Evolutionary conservation across 352 stramenopile genomes (phyloP).

Genomic region (Phytopythium cucurbitacearum): DNA sequence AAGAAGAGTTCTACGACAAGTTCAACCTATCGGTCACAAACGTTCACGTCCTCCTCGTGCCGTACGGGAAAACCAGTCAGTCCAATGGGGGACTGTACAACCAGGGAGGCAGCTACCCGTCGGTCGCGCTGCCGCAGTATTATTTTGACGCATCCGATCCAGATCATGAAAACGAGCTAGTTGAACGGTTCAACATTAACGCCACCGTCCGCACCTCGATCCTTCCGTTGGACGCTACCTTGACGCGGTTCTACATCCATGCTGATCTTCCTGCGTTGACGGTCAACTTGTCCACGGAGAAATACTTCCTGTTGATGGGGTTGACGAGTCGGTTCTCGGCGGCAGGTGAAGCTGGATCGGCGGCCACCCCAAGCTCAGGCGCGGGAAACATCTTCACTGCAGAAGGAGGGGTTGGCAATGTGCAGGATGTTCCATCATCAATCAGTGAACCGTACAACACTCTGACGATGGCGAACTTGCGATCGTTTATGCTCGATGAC

Average conservation of each 20-base stretch:
- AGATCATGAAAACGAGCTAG: conserved; percentile 67
- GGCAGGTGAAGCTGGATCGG: conserved; percentile 7
- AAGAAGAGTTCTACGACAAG: conserved; percentile 90
- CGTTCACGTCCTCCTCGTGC: conserved; percentile 78
- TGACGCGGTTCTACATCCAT: conserved; percentile 81
- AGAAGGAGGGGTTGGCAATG: conserved; percentile 9
- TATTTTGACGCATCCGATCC: conserved; percentile 35
- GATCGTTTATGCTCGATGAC: conserved; percentile 37
- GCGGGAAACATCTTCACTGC: conserved; percentile 28
- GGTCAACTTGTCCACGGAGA: conserved; percentile 83
- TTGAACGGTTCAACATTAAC: conserved; percentile 87
- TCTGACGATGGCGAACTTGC: conserved; percentile 1
- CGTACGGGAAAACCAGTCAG: conserved; percentile 48
- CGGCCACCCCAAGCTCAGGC: too few species aligned
- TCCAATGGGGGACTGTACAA: conserved; percentile 12
- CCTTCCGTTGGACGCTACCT: conserved; percentile 75
- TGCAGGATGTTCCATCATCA: background rate
- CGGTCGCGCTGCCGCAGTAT: conserved; percentile 39
- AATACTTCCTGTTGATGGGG: conserved; percentile 69
- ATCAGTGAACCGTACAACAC: background rate
- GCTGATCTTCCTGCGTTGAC: conserved; percentile 77
- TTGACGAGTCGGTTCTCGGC: conserved; percentile 60
- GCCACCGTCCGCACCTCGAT: conserved; percentile 82
- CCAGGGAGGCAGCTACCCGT: conserved; percentile 13
- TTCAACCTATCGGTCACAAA: conserved; percentile 82